phyloP scores from a whole-genome alignment of 495 filamentous ascomycete species.

The Penicillium argentinense region DNA sequence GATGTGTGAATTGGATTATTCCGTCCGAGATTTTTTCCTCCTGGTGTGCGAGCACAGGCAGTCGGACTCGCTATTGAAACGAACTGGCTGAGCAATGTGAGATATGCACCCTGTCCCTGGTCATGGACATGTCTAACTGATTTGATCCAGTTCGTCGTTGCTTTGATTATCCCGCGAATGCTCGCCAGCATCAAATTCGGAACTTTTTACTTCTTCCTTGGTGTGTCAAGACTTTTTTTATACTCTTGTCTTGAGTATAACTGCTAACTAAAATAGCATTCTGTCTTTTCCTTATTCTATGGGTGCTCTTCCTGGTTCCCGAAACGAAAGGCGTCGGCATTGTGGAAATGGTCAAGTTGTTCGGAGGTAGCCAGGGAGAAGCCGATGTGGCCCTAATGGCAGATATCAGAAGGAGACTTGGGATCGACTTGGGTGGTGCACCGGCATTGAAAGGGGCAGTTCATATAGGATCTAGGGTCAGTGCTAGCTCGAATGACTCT shows the following conservation, averaged over 20 bases:
- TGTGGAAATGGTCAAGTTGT: slow-evolving; percentile 14
- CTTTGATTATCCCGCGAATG: slow-evolving; percentile 2
- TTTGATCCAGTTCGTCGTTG: slow-evolving; percentile 5
- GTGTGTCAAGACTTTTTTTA: not conserved
- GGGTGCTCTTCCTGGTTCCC: not conserved
- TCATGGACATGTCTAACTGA: not conserved
- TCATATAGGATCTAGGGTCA: no score
- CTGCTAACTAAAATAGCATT: not conserved
- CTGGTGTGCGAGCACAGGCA: slow-evolving; percentile 7
- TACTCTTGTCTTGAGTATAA: not conserved
- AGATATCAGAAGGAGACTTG: not conserved
- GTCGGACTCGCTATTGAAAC: slow-evolving; percentile 1
- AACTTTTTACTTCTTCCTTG: slow-evolving; percentile 10
- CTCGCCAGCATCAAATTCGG: slow-evolving; percentile 4
- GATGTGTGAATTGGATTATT: slow-evolving; percentile 14
- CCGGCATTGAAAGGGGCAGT: not conserved
- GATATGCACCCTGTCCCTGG: not conserved
- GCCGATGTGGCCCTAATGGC: not conserved
- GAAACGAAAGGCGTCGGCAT: slow-evolving; percentile 10
- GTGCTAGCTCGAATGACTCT: no score
- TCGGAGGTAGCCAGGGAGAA: slow-evolving; percentile 8
- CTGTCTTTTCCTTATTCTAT: slow-evolving; percentile 2
- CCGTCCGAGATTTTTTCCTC: slow-evolving; percentile 10
- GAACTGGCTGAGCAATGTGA: slow-evolving; percentile 5
- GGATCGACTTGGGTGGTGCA: not conserved